Conservation (phyloP, 148 eudicot species). For the Drosera capensis region DNA sequence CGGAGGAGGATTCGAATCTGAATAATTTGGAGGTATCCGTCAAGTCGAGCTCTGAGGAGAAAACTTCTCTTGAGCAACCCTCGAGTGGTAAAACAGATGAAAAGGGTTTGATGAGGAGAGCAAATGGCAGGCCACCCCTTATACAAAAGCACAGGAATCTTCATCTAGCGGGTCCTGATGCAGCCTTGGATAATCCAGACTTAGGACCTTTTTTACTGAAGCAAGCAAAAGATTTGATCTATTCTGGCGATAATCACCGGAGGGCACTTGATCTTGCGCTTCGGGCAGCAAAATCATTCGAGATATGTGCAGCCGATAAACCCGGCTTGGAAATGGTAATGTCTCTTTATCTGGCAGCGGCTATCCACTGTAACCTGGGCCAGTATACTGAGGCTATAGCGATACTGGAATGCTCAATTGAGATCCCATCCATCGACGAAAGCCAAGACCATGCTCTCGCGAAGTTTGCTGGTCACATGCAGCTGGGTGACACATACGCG, state of each 20-base stretch:
- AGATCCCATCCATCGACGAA: slow-evolving; percentile 43
- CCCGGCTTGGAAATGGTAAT: slow-evolving; percentile 76
- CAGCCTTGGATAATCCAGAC: slow-evolving; percentile 88
- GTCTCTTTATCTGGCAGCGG: slow-evolving; percentile 86
- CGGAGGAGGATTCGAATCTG: slow-evolving; percentile 31
- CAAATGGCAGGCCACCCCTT: slow-evolving; percentile 13
- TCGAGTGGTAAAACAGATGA: slow-evolving; percentile 19
- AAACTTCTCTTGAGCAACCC: slow-evolving; percentile 19
- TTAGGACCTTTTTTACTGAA: slow-evolving; percentile 86
- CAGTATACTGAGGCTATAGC: slow-evolving; percentile 78
- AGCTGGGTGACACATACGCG: slow-evolving; percentile 84
- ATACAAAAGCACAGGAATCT: slow-evolving; percentile 31
- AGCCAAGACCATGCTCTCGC: slow-evolving; percentile 92
- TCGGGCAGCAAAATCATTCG: slow-evolving; percentile 72
- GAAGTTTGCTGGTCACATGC: slow-evolving; percentile 88
- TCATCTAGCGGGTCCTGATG: slow-evolving; percentile 26
- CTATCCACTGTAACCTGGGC: slow-evolving; percentile 84
- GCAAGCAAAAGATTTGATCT: slow-evolving; percentile 73
- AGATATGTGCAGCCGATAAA: slow-evolving; percentile 50
- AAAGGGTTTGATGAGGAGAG: slow-evolving; percentile 26
- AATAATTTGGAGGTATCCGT: slow-evolving; percentile 30
- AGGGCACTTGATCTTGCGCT: slow-evolving; percentile 81
- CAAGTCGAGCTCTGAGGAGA: slow-evolving; percentile 27
- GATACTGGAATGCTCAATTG: slow-evolving; percentile 62
- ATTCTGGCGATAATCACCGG: slow-evolving; percentile 70